These are phyloP conservation scores for Rutstroemia sydowiana DNA, from an alignment of 2,329 filamentous ascomycete species.

Conservation along the genomic window DNA sequence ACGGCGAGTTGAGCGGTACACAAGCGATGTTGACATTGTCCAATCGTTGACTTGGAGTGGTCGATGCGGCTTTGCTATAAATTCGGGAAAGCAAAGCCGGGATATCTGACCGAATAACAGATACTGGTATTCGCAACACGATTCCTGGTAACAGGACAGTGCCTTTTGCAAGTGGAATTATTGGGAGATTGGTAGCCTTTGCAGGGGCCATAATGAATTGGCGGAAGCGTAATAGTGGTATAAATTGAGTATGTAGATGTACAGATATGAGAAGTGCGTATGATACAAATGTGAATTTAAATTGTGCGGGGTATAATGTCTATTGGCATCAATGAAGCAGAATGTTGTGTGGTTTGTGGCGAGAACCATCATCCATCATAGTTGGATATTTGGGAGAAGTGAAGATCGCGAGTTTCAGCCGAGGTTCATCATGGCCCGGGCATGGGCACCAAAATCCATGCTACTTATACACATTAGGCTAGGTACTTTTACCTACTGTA, in stretches of 20 bases:
- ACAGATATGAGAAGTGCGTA: background rate
- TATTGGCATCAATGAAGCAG: background rate
- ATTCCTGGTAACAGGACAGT: slow-evolving; percentile 80
- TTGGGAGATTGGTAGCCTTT: slow-evolving; percentile 44
- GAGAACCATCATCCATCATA: background rate
- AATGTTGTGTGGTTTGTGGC: background rate
- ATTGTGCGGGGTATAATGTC: background rate
- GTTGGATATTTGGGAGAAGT: background rate
- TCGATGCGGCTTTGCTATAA: slow-evolving; percentile 67
- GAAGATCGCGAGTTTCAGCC: background rate
- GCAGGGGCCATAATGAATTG: slow-evolving; percentile 1
- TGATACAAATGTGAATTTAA: background rate
- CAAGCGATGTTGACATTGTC: slow-evolving; percentile 74
- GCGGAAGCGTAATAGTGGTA: background rate
- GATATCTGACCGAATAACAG: slow-evolving; percentile 74
- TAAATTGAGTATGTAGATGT: background rate
- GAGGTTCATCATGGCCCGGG: background rate
- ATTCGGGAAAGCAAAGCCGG: slow-evolving; percentile 79
- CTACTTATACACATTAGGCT: no score
- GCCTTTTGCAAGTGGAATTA: slow-evolving; percentile 76
- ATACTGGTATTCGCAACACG: slow-evolving; percentile 75
- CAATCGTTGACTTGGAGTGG: slow-evolving; percentile 55
- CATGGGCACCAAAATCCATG: no score
- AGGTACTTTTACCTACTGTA: no score
- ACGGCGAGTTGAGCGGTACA: slow-evolving; percentile 72